phyloP scores from a whole-genome alignment of 495 filamentous ascomycete species.

The Neurospora pannonica region DNA sequence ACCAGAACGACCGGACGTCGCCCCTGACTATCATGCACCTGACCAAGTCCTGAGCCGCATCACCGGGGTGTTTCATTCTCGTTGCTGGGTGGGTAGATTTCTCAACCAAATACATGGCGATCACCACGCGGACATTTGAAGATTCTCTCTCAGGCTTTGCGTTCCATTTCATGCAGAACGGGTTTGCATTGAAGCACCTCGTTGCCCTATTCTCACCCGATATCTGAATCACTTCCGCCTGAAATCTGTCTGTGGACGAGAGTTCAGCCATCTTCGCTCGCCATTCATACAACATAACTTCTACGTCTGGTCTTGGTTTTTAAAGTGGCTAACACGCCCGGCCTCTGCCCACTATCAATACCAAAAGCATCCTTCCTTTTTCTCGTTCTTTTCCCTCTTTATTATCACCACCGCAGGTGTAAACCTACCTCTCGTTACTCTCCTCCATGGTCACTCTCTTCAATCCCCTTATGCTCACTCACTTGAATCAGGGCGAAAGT shows the following conservation, averaged over 20 bases:
- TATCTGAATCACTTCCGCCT: background rate
- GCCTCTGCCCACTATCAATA: background rate
- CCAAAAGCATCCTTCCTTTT: background rate
- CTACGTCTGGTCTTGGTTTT: background rate
- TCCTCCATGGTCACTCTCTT: background rate
- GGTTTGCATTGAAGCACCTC: background rate
- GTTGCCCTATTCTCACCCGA: background rate
- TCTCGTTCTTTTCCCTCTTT: background rate
- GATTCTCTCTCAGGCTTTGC: background rate
- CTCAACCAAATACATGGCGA: background rate
- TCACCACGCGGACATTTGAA: background rate
- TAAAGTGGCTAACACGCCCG: background rate
- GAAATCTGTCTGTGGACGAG: background rate
- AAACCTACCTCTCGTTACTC: background rate
- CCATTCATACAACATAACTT: background rate
- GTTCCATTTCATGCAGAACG: background rate
- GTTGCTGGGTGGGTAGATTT: background rate
- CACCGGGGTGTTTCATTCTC: background rate
- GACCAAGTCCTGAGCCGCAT: background rate
- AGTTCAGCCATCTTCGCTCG: background rate
- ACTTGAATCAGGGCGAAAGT: background rate
- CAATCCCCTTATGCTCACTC: background rate
- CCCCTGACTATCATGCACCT: background rate
- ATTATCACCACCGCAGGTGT: background rate
- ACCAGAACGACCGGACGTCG: background rate